Conservation (phyloP, 345 rosid genomes). For the Ceriops tagal region DNA sequence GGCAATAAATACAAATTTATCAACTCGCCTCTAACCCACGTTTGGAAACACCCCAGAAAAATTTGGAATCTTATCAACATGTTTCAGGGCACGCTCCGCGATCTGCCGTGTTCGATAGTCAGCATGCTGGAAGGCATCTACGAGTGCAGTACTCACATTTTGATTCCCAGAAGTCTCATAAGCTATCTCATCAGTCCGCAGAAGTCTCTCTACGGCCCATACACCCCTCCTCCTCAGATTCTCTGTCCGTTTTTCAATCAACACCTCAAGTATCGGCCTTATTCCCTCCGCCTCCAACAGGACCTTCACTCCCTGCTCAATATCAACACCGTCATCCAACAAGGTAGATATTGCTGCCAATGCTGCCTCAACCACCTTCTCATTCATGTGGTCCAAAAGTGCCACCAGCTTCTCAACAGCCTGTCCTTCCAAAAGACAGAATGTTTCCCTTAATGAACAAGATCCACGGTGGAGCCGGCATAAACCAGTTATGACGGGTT, state of each 20-base stretch:
- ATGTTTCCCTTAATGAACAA: conserved; percentile 71
- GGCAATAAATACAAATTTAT: too few species aligned
- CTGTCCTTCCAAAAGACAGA: conserved; percentile 86
- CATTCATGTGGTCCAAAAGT: conserved; percentile 82
- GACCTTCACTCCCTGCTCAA: conserved; percentile 60
- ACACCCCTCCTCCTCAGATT: conserved; percentile 67
- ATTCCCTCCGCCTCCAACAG: conserved; percentile 69
- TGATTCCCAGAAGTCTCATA: conserved; percentile 66
- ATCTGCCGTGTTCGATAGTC: conserved; percentile 79
- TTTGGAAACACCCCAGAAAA: conserved; percentile 84
- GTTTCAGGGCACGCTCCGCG: conserved; percentile 85
- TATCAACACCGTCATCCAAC: conserved; percentile 74
- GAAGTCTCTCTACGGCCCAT: conserved; percentile 85
- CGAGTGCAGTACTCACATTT: conserved; percentile 77
- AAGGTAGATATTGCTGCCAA: conserved; percentile 86
- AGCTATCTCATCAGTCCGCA: conserved; percentile 73
- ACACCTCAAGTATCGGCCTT: conserved; percentile 57
- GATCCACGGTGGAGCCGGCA: conserved; percentile 78
- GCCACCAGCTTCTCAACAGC: conserved; percentile 82
- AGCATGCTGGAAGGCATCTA: conserved; percentile 88
- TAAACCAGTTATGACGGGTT: conserved; percentile 57
- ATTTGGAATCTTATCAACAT: conserved; percentile 84
- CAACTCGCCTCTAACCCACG: conserved; percentile 31
- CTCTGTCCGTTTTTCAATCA: conserved; percentile 71
- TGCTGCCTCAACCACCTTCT: conserved; percentile 83